phyloP scores from a whole-genome alignment of 2,329 filamentous ascomycete genomes.

The Neobulgaria alba region DNA sequence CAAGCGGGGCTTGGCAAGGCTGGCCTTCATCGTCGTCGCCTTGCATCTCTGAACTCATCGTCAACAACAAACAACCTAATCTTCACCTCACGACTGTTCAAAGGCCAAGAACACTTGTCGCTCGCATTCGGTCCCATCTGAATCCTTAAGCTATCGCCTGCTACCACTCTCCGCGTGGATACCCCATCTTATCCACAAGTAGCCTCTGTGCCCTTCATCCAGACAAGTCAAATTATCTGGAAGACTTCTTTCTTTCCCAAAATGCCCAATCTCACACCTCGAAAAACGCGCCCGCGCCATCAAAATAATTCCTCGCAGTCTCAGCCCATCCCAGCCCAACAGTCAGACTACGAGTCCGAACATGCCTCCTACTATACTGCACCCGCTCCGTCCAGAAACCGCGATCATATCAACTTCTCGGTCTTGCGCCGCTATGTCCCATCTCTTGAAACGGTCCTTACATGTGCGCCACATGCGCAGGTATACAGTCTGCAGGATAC shows the following conservation, averaged over 20 bases:
- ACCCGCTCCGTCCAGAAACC: neutral
- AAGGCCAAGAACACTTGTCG: no score
- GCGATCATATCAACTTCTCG: conserved; percentile 72
- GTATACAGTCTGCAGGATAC: conserved; percentile 64
- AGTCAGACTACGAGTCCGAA: neutral
- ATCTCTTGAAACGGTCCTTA: conserved; percentile 62
- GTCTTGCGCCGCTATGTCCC: conserved; percentile 79
- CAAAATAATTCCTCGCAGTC: neutral
- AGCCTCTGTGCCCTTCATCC: no score
- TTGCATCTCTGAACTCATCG: no score
- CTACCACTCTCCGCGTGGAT: no score
- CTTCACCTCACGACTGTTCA: no score
- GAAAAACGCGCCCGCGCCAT: conserved; percentile 1
- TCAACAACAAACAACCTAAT: no score
- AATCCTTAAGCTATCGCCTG: no score
- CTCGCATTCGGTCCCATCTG: no score
- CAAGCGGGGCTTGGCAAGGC: no score
- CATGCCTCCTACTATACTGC: neutral
- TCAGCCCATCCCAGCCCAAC: neutral
- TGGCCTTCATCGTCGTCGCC: no score
- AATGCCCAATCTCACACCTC: neutral
- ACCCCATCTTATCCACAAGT: no score
- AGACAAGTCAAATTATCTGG: conserved; percentile 20
- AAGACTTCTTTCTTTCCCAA: neutral
- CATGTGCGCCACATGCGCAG: conserved; percentile 76